Percentiles rank a stretch among this genome's conserved stretches.
Evolutionary conservation across 129 eudicot genomes (phyloP).

Genomic region (Helichrysum umbraculigerum): DNA sequence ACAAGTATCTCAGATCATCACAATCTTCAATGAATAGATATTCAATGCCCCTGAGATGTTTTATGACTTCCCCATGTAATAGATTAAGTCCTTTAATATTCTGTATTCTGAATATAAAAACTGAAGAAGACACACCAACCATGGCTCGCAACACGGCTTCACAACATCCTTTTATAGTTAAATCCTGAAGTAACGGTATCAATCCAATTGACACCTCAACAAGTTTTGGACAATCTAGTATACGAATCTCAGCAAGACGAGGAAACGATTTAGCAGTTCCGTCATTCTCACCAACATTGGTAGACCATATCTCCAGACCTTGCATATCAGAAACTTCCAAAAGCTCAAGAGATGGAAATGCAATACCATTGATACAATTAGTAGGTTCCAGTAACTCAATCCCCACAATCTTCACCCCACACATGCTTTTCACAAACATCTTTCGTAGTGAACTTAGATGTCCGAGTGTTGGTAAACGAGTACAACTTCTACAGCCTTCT

Average conservation of each 20-base stretch:
- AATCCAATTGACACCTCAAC: too few species aligned
- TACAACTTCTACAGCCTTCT: neutral
- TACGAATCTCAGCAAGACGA: neutral
- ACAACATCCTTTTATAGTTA: neutral
- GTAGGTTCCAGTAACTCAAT: too few species aligned
- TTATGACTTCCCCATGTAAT: too few species aligned
- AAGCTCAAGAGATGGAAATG: neutral
- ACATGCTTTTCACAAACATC: neutral
- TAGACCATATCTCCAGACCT: constrained; percentile 1
- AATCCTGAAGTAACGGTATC: neutral
- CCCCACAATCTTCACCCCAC: neutral
- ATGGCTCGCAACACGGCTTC: neutral
- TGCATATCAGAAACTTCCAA: neutral
- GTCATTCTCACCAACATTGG: neutral
- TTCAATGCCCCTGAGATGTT: too few species aligned
- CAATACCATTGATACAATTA: neutral
- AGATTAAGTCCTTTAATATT: too few species aligned
- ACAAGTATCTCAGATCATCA: neutral
- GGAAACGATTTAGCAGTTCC: neutral
- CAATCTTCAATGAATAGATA: neutral
- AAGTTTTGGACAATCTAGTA: too few species aligned
- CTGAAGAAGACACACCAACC: neutral
- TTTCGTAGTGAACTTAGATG: neutral
- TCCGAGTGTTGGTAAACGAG: neutral
- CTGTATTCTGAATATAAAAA: neutral